These are phyloP conservation scores for Pholiota molesta DNA, from an alignment of 768 basidiomycete genomes.

Conservation along the genomic window DNA sequence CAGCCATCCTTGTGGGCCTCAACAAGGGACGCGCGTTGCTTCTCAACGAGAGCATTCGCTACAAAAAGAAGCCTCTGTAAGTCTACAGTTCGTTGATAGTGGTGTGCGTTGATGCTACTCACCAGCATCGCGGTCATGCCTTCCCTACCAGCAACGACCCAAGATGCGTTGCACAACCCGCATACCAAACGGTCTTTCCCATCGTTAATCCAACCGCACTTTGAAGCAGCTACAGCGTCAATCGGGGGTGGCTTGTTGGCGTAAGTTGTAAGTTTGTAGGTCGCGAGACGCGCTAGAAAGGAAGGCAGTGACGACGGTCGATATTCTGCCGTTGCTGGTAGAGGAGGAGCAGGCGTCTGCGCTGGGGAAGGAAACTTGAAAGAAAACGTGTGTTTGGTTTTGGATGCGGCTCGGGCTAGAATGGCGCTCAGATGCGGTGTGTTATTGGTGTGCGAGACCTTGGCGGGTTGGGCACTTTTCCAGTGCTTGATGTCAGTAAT, in stretches of 20 bases:
- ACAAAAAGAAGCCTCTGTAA: not conserved
- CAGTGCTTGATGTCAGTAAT: not conserved
- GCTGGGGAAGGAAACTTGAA: constrained; percentile 41
- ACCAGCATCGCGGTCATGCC: constrained; percentile 82
- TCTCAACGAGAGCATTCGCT: constrained; percentile 76
- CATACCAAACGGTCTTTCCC: constrained; percentile 81
- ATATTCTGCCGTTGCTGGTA: constrained; percentile 59
- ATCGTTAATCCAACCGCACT: constrained; percentile 84
- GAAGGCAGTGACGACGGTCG: constrained; percentile 77
- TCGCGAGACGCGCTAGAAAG: constrained; percentile 73
- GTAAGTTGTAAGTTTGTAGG: constrained; percentile 81
- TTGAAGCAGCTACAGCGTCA: constrained; percentile 79
- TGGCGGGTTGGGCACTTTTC: constrained; percentile 18
- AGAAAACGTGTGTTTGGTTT: constrained; percentile 52
- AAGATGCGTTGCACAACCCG: constrained; percentile 69
- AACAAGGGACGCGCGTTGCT: constrained; percentile 67
- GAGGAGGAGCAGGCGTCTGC: constrained; percentile 31
- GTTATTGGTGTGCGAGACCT: constrained; percentile 43
- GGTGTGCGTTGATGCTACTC: constrained; percentile 40
- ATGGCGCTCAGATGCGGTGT: constrained; percentile 76
- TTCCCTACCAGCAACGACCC: constrained; percentile 71
- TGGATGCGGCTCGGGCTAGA: constrained; percentile 63
- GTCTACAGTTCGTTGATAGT: not conserved
- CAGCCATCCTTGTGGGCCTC: constrained; percentile 80
- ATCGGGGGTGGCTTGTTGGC: constrained; percentile 75